A percentile compares a stretch with the other conserved stretches of the same genome.
These are phyloP conservation scores for Euphorbia pulcherrima DNA, from an alignment of 345 rosid species.

Conservation along the genomic window DNA sequence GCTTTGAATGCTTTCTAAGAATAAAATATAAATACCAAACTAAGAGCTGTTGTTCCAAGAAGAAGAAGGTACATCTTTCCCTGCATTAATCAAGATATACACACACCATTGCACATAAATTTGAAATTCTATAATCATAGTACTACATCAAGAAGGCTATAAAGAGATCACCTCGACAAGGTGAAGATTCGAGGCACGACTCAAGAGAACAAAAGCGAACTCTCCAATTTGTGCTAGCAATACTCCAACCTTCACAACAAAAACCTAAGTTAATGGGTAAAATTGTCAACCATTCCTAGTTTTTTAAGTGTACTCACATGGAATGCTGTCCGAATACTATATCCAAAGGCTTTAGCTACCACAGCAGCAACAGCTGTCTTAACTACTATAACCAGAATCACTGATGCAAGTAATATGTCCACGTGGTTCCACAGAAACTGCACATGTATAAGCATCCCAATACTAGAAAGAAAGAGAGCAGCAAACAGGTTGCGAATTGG, in stretches of 20 bases:
- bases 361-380: conserved; percentile 75
- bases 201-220: conserved; percentile 89
- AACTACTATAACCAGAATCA: conserved; percentile 80
- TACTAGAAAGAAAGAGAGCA: conserved; percentile 95
- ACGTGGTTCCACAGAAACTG: conserved; percentile 98
- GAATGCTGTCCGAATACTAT: conserved; percentile 77
- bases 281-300: no score
- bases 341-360: conserved; percentile 75
- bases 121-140: neutral
- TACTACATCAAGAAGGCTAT: neutral
- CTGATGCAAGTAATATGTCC: conserved; percentile 93
- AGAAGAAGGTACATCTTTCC: conserved; percentile 99
- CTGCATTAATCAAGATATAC: conserved; percentile 34
- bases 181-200: conserved; percentile 93
- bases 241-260: conserved; percentile 59
- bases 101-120: neutral
- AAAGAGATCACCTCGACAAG: conserved; percentile 64
- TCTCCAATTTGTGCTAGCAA: conserved; percentile 98
- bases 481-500: conserved; percentile 95
- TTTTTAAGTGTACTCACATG: conserved; percentile 53
- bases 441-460: conserved; percentile 96
- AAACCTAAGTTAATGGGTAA: no score
- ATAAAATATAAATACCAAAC: conserved; percentile 55
- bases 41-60: conserved; percentile 93
- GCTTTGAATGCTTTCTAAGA: neutral